A percentile compares a stretch with the other conserved stretches of the same genome.
phyloP scores from a whole-genome alignment of 2,329 filamentous ascomycete genomes.

The Claviceps spartinae region DNA sequence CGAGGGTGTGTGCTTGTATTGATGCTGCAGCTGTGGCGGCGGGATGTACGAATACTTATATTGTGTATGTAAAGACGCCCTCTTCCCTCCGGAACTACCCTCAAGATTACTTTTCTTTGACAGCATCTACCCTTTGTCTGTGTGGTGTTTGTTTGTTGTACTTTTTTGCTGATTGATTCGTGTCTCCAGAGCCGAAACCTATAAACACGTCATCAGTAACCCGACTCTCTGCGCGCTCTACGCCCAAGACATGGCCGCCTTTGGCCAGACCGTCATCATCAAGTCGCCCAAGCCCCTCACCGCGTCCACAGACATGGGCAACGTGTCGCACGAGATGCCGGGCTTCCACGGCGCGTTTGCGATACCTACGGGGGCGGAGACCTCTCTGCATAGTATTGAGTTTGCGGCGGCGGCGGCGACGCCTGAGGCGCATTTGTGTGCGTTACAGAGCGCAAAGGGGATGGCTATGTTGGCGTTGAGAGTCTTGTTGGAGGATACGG shows the following conservation, averaged over 20 bases:
- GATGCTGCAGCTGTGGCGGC: constrained; percentile 22
- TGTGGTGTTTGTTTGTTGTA: background rate
- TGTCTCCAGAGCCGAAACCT: constrained; percentile 19
- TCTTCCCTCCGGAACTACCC: background rate
- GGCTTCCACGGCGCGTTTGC: constrained; percentile 34
- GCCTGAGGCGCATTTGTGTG: constrained; percentile 24
- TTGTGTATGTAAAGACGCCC: constrained; percentile 15
- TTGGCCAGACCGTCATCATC: constrained; percentile 23
- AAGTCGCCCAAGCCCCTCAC: constrained; percentile 22
- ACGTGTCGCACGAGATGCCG: constrained; percentile 33
- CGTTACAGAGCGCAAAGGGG: constrained; percentile 30
- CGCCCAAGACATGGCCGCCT: constrained; percentile 27
- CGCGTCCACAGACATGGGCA: constrained; percentile 37
- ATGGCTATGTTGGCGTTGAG: constrained; percentile 25
- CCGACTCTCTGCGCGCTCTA: constrained; percentile 29
- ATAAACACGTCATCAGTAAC: constrained; percentile 32
- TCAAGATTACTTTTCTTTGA: background rate
- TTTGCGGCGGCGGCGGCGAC: constrained; percentile 32
- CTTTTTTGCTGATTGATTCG: background rate
- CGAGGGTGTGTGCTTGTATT: constrained; percentile 22
- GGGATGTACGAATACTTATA: constrained; percentile 22
- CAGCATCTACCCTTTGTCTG: background rate
- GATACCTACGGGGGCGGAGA: constrained; percentile 24
- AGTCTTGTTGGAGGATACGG: constrained; percentile 14
- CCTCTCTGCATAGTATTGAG: constrained; percentile 24